phyloP scores from a whole-genome alignment of 345 rosid species.

The Eucalyptus pauciflora region DNA sequence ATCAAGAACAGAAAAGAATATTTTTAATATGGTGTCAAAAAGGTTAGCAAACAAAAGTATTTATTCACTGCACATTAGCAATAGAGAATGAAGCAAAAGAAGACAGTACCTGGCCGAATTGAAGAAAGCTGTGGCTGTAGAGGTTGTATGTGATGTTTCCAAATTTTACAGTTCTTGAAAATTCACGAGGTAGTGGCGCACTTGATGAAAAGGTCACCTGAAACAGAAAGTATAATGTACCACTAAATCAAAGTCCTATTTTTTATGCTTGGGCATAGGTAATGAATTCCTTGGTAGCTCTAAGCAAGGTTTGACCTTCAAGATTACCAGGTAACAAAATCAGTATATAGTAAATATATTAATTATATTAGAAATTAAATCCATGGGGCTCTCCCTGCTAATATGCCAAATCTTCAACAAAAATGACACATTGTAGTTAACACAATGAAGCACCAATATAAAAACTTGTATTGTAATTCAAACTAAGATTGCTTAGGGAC shows the following conservation, averaged over 20 bases:
- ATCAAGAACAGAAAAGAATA: not conserved
- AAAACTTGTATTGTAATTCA: not conserved
- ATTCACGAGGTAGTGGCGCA: conserved; percentile 60
- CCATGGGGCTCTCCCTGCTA: not conserved
- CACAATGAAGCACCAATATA: not conserved
- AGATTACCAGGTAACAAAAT: not conserved
- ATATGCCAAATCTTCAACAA: not conserved
- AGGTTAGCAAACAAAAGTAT: not conserved
- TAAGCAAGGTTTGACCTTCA: not conserved
- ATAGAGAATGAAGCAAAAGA: not conserved
- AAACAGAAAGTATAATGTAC: not conserved
- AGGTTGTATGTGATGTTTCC: conserved; percentile 58
- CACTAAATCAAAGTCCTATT: not conserved
- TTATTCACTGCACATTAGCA: not conserved
- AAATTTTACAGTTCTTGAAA: conserved; percentile 40
- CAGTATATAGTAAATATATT: not conserved
- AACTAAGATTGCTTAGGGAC: not conserved
- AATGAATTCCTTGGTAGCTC: not conserved
- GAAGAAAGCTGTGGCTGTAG: conserved; percentile 90
- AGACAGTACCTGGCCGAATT: conserved; percentile 73
- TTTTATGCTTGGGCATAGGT: not conserved
- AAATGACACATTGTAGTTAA: not conserved
- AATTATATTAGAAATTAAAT: not conserved
- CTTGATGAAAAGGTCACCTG: conserved; percentile 81
- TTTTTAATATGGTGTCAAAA: not conserved